Evolutionary conservation across 2,329 filamentous ascomycete species (phyloP).

Genomic region (Fusarium brevicatenulatum): DNA sequence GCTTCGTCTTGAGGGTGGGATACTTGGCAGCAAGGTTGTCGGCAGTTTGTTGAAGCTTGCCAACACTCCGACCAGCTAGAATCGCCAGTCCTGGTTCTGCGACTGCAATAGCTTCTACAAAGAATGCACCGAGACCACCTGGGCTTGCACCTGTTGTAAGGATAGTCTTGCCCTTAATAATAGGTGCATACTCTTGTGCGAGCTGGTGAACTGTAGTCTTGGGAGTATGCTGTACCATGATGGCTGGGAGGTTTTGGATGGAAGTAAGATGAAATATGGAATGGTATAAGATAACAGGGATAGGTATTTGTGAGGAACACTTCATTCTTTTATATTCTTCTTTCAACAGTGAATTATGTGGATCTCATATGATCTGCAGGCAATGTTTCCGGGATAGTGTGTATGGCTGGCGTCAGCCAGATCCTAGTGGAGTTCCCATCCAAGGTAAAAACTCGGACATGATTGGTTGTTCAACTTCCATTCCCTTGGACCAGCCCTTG

Average conservation of each 20-base stretch:
- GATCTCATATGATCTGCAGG: neutral
- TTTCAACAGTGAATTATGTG: neutral
- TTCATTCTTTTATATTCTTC: neutral
- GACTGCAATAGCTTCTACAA: neutral
- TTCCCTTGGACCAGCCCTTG: neutral
- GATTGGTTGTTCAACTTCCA: neutral
- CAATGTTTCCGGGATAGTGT: neutral
- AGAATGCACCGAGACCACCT: constrained; percentile 3
- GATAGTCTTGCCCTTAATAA: constrained; percentile 10
- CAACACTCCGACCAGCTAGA: constrained; percentile 2
- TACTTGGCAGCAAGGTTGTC: neutral
- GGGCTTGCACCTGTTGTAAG: constrained; percentile 15
- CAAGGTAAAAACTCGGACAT: neutral
- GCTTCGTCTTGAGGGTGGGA: neutral
- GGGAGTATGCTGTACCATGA: constrained; percentile 1
- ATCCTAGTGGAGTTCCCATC: neutral
- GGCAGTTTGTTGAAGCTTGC: constrained; percentile 17
- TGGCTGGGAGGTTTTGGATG: neutral
- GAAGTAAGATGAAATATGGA: neutral
- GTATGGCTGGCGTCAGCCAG: constrained; percentile 11
- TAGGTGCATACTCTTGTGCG: neutral
- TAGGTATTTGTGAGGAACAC: neutral
- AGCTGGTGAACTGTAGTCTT: constrained; percentile 4
- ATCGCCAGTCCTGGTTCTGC: neutral
- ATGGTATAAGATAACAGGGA: neutral